phyloP scores from a whole-genome alignment of 768 basidiomycete genomes.

The Tricholoma bakamatsutake region DNA sequence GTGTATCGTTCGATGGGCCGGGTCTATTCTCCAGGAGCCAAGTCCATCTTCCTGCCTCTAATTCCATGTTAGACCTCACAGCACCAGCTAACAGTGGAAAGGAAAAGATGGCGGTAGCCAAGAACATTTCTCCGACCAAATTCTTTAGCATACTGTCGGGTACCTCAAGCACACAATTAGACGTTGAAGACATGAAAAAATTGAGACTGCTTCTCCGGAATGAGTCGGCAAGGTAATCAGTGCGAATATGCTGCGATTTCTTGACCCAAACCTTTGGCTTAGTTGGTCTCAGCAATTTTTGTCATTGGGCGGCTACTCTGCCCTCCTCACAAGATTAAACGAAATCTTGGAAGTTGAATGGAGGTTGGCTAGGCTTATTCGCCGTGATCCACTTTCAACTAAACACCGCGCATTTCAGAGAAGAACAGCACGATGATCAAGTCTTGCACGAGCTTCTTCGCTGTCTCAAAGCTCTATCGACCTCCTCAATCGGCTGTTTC shows the following conservation, averaged over 20 bases:
- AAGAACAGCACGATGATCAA: slow-evolving; percentile 97
- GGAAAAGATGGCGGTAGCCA: slow-evolving; percentile 43
- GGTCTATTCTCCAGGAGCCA: slow-evolving; percentile 50
- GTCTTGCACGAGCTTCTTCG: slow-evolving; percentile 86
- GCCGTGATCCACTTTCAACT: neutral
- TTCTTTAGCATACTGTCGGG: slow-evolving; percentile 63
- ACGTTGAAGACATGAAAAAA: slow-evolving; percentile 85
- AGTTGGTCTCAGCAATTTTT: slow-evolving; percentile 93
- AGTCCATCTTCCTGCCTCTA: slow-evolving; percentile 35
- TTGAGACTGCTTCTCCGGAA: slow-evolving; percentile 82
- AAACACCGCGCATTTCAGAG: slow-evolving; percentile 41
- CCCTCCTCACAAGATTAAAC: slow-evolving; percentile 76
- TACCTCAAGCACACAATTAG: slow-evolving; percentile 68
- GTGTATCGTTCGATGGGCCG: slow-evolving; percentile 52
- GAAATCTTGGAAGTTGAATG: slow-evolving; percentile 95
- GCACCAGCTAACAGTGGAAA: slow-evolving; percentile 36
- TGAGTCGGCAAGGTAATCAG: slow-evolving; percentile 74
- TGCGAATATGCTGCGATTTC: neutral
- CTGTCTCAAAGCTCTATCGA: slow-evolving; percentile 91
- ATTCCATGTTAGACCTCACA: slow-evolving; percentile 39
- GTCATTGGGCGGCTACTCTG: slow-evolving; percentile 77
- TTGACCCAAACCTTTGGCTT: neutral
- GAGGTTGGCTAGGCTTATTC: slow-evolving; percentile 51
- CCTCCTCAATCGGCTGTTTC: slow-evolving; percentile 82
- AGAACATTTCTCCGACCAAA: slow-evolving; percentile 55